Evolutionary conservation across 1,139 yeast genomes (phyloP).

Genomic region (Pneumocystis jirovecii): DNA sequence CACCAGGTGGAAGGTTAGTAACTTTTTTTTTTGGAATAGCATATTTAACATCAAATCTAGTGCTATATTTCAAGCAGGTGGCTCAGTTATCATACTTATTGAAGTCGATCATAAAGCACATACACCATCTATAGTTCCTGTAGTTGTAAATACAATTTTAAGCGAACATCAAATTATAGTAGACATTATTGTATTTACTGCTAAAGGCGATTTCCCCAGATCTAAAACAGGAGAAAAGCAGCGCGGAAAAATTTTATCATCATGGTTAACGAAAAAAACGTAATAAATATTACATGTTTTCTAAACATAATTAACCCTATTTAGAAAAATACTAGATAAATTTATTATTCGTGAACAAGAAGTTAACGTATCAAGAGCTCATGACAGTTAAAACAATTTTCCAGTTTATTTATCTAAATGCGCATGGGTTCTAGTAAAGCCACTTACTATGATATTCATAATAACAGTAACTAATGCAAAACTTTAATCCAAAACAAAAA

Average conservation of each 20-base stretch:
- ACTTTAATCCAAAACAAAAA: neutral
- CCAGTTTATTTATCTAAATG: neutral
- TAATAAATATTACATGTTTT: constrained; percentile 15
- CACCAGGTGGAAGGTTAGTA: constrained; percentile 31
- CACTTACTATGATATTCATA: neutral
- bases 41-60: constrained; percentile 6
- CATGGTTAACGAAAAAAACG: constrained; percentile 38
- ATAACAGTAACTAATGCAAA: neutral
- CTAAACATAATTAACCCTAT: neutral
- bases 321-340: neutral
- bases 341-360: neutral
- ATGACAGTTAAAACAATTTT: neutral
- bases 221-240: constrained; percentile 65
- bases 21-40: constrained; percentile 18
- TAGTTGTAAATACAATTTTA: constrained; percentile 62
- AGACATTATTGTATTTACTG: constrained; percentile 72
- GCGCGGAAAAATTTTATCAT: constrained; percentile 47
- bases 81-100: constrained; percentile 62
- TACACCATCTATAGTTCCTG: constrained; percentile 65
- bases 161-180: constrained; percentile 74
- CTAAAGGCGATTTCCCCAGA: constrained; percentile 46
- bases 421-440: neutral
- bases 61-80: constrained; percentile 72
- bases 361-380: neutral
- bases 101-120: constrained; percentile 37